These are phyloP conservation scores for Coniophora puteana DNA, from an alignment of 1,284 basidiomycete genomes.

Conservation along the genomic window DNA sequence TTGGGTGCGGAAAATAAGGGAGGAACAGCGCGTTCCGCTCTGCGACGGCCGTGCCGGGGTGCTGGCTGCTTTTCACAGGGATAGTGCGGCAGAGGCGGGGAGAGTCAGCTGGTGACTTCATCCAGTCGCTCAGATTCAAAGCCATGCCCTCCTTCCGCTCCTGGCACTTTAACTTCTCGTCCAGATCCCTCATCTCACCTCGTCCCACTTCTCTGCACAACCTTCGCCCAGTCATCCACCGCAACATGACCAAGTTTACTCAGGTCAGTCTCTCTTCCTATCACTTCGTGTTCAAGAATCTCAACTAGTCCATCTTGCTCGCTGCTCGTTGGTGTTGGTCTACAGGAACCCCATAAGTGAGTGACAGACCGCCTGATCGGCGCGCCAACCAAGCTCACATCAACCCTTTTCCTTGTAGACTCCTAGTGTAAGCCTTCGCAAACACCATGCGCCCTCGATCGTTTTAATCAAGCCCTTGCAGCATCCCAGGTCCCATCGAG, in stretches of 20 bases:
- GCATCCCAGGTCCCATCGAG: conserved; percentile 84
- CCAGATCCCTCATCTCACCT: conserved; percentile 5
- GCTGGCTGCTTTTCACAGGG: conserved; percentile 9
- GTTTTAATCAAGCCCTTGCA: conserved; percentile 18
- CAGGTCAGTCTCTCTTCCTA: conserved; percentile 8
- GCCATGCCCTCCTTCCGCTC: too few species aligned
- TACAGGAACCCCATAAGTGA: conserved; percentile 64
- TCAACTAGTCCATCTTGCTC: not conserved
- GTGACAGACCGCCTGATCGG: conserved; percentile 28
- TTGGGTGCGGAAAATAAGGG: not conserved
- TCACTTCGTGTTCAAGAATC: not conserved
- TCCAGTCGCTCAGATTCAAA: too few species aligned
- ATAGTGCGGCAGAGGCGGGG: too few species aligned
- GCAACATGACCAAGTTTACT: conserved; percentile 14
- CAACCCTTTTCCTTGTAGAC: conserved; percentile 31
- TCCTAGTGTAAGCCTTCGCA: conserved; percentile 53
- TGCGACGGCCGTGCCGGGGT: not conserved
- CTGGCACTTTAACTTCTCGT: conserved; percentile 4
- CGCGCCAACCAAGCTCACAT: conserved; percentile 2
- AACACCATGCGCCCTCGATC: not conserved
- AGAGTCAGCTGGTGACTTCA: too few species aligned
- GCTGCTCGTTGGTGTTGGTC: not conserved
- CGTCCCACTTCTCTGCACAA: not conserved
- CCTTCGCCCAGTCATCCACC: not conserved
- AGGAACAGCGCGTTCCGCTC: conserved; percentile 3